Evolutionary conservation across 1,284 basidiomycete species (phyloP), one percentile per base, ranked within the genome.

Genomic region (Blastosporella zonata): DNA sequence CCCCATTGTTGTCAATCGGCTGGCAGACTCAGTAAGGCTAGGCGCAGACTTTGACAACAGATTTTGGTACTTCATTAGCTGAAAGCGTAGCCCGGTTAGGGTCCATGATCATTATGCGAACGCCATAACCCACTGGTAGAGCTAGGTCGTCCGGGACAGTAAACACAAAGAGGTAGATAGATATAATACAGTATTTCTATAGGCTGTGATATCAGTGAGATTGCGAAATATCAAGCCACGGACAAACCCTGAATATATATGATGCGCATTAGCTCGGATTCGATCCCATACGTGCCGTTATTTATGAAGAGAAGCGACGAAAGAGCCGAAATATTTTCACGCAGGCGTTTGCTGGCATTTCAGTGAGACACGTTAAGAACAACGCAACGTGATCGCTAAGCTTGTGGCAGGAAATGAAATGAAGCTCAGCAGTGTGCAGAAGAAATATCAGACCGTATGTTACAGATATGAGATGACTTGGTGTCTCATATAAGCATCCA

Each of bases 131-230:
- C 18, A 52, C 50, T 1, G 34, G 41, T 27, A 34, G 37, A 15
- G 6, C 15, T 2, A 47, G 13, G 34, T 52, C 45, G n/a, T 39
- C 35, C 2, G 27, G 23, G 15, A 52, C 10, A 6, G 50, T 40
- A 4, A 52, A 40, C 2, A 34, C n/a, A 15, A 48, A 41, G 9
- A 52, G 36, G 18, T 52, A 52, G n/a, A n/a, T n/a, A n/a, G n/a
- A 48, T n/a, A 38, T 48, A 48, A 33, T 45, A 48, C 7, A 48
- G 15, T 17, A 39, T 40, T n/a, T 46, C 46, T 47, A 29, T 27
- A 8, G 17, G 15, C 1, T 8, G 25, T 13, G 25, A 18, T 3
- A 23, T 28, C 6, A 13, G 13, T 29, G 18, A 18, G 12, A 7
- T 35, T 15, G 35, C n/a, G 2, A 23, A 13, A 9, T 9, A 9